Evolutionary conservation across 225 moss, liverwort and hornwort genomes (phyloP), one percentile per base, ranked within the genome.

Genomic region (Polytrichum formosum): DNA sequence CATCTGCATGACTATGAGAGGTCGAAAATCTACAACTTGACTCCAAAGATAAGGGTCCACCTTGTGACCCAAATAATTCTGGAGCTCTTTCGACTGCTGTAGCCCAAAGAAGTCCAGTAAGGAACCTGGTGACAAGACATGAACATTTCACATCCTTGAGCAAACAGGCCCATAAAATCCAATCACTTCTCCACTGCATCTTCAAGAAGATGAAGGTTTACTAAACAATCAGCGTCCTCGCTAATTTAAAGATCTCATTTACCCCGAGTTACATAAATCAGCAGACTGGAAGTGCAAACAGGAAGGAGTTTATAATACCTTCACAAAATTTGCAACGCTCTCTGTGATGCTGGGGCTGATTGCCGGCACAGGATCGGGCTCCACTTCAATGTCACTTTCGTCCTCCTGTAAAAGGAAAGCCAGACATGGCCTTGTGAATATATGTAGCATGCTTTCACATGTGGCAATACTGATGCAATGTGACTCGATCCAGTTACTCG

Each of bases 311-410:
- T 17, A 60, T 27, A 6, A 54, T 86, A 93, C 95, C 93, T 93
- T 90, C 77, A 93, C 96, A 88, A 84, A 92, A 72, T 72, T 82
- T 35, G 83, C 80, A 63, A 87, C 85, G 21, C 81, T 86, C 30
- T 84, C 80, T 18, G 81, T 76, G 56, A 80, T 72, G 21, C 85
- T 85, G 66, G 84, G 25, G 64, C 69, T 86, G 33, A 92, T 83
- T 77, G 78, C 71, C 7, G 93, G 91, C 62, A 90, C 70, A 23
- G 96, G 84, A 66, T 90, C 85, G 70, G 92, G 73, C 53, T 93
- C 96, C 53, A 90, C 64, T 70, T 96, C 96, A 68, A 93, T 64
- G 70, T 96, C 96, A 76, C 93, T 96, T 59, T 91, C 93, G 80
- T 96, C 90, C 29, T 92, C 91, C 96, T 96, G 81, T 80, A 74